phyloP scores from a whole-genome alignment of 805 yeast species.

The Metschnikowia dekortorum region DNA sequence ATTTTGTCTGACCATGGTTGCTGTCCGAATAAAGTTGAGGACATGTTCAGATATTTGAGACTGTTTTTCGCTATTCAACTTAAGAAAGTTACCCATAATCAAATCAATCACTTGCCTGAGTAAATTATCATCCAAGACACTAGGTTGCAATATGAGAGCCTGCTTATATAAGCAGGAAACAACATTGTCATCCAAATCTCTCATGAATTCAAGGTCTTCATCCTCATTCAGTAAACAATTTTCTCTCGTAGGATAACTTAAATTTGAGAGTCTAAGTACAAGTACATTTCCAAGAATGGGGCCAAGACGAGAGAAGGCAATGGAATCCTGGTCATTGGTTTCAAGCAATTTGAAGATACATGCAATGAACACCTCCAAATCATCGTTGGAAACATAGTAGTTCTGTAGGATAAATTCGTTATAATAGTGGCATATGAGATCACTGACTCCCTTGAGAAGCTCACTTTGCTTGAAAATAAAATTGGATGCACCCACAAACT shows the following conservation, averaged over 20 bases:
- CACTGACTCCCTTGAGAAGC: constrained; percentile 23
- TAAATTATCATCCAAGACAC: constrained; percentile 29
- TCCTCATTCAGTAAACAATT: constrained; percentile 7
- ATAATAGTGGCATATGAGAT: constrained; percentile 25
- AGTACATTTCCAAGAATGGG: constrained; percentile 22
- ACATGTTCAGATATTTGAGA: constrained; percentile 21
- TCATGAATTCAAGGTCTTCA: constrained; percentile 12
- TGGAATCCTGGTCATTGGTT: constrained; percentile 7
- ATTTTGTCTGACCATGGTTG: constrained; percentile 28
- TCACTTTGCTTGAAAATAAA: constrained; percentile 33
- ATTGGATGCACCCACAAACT: constrained; percentile 28
- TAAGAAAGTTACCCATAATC: constrained; percentile 28
- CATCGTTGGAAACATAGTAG: constrained; percentile 19
- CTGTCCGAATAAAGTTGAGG: constrained; percentile 34
- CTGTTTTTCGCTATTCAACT: constrained; percentile 16
- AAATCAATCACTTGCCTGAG: constrained; percentile 30
- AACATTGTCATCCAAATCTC: constrained; percentile 17
- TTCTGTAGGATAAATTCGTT: constrained; percentile 27
- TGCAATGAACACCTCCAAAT: constrained; percentile 23
- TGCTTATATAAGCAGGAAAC: constrained; percentile 33
- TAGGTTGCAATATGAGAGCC: constrained; percentile 25
- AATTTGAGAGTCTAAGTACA: constrained; percentile 25
- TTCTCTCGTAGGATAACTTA: constrained; percentile 14
- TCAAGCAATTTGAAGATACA: constrained; percentile 34
- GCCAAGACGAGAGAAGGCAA: constrained; percentile 5